phyloP scores from a whole-genome alignment of 2,329 filamentous ascomycete genomes.

The Clarireedia monteithiana region DNA sequence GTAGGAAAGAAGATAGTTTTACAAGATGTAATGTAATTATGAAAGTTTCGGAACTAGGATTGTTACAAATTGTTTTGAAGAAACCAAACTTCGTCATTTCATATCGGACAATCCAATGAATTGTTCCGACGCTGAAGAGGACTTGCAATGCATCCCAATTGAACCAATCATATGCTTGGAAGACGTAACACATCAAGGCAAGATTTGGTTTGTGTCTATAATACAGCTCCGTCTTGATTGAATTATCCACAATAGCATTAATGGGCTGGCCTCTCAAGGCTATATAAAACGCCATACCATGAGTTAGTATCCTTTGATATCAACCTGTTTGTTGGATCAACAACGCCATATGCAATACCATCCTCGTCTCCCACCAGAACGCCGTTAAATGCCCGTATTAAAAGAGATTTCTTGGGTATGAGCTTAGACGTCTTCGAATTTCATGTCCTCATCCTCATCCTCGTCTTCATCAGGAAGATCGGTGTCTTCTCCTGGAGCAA shows the following conservation, averaged over 20 bases:
- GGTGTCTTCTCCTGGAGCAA: conserved; percentile 38
- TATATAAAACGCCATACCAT: conserved; percentile 2
- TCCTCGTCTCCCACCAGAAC: not conserved
- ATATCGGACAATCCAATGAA: not conserved
- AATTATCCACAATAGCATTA: not conserved
- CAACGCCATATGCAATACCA: conserved; percentile 1
- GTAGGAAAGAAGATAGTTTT: not conserved
- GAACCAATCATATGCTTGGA: too few species aligned
- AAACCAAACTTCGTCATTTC: conserved; percentile 1
- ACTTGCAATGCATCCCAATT: too few species aligned
- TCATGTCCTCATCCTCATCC: conserved; percentile 57
- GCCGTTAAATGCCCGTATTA: conserved; percentile 6
- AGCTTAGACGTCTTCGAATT: conserved; percentile 66
- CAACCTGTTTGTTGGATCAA: not conserved
- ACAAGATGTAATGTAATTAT: too few species aligned
- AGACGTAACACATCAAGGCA: too few species aligned
- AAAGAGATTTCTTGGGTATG: not conserved
- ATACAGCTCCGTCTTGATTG: not conserved
- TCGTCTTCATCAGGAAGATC: conserved; percentile 47
- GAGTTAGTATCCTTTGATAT: conserved; percentile 2
- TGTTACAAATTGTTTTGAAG: not conserved
- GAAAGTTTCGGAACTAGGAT: too few species aligned
- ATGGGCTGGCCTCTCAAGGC: not conserved
- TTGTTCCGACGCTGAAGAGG: not conserved
- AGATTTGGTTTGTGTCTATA: not conserved